A percentile compares a stretch with the other conserved stretches of the same genome.
Conservation (phyloP, 2,329 filamentous ascomycete genomes). For the Hypoxylon sp. region DNA sequence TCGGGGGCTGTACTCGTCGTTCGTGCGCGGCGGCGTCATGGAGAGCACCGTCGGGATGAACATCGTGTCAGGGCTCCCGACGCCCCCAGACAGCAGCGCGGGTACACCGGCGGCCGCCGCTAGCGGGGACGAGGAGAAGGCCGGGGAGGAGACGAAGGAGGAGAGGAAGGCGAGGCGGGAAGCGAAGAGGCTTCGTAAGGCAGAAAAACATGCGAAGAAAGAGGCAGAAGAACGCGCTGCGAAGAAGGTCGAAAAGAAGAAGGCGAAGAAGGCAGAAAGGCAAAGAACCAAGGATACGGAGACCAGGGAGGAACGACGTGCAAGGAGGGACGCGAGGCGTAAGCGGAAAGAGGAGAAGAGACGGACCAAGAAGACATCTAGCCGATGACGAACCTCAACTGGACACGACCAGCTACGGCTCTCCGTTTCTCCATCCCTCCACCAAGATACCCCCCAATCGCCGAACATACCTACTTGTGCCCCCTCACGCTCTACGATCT, state of each 20-base stretch:
- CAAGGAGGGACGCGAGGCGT: conserved; percentile 54
- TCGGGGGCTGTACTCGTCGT: conserved; percentile 79
- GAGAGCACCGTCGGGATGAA: conserved; percentile 68
- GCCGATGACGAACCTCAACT: conserved; percentile 16
- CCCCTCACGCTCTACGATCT: background rate
- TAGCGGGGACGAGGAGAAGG: conserved; percentile 45
- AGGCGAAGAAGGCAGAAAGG: conserved; percentile 55
- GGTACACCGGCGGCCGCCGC: conserved; percentile 37
- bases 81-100: conserved; percentile 45
- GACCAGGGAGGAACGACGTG: conserved; percentile 56
- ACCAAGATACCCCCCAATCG: background rate
- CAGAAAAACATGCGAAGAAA: conserved; percentile 41
- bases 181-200: conserved; percentile 39
- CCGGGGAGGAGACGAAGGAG: conserved; percentile 48
- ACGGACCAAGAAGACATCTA: conserved; percentile 29
- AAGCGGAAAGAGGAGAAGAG: conserved; percentile 47
- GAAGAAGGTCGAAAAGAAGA: conserved; percentile 47
- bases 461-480: too few species aligned
- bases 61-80: conserved; percentile 37
- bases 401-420: background rate
- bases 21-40: conserved; percentile 82
- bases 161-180: conserved; percentile 43
- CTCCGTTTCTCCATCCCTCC: background rate
- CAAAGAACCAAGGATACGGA: conserved; percentile 49
- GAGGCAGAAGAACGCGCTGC: conserved; percentile 32